A percentile compares a stretch with the other conserved stretches of the same genome.
These are phyloP conservation scores for Auricularia auricula-judae DNA, from an alignment of 768 basidiomycete genomes.

Conservation along the genomic window DNA sequence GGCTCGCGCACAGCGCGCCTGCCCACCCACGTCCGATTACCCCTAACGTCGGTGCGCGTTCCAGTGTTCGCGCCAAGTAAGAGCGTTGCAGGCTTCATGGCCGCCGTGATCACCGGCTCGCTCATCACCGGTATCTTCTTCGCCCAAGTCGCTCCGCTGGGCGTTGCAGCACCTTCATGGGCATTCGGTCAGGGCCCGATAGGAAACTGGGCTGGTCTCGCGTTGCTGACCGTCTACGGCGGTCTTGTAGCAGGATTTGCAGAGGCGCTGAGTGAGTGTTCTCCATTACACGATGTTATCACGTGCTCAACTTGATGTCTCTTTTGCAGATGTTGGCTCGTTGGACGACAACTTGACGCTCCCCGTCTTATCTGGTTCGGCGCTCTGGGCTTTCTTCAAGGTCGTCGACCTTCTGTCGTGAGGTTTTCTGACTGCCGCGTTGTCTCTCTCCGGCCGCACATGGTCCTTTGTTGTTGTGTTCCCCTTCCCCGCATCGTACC, in stretches of 20 bases:
- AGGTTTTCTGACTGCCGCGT: background rate
- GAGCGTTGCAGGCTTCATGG: constrained; percentile 74
- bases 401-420: background rate
- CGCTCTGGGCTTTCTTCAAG: constrained; percentile 39
- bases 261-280: constrained; percentile 73
- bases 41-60: constrained; percentile 15
- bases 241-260: constrained; percentile 75
- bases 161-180: constrained; percentile 20
- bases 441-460: background rate
- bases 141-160: constrained; percentile 45
- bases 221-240: constrained; percentile 46
- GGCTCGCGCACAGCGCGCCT: constrained; percentile 58
- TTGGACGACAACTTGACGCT: constrained; percentile 86
- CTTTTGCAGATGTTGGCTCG: constrained; percentile 57
- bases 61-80: constrained; percentile 59
- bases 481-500: background rate
- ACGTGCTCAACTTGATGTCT: too few species aligned
- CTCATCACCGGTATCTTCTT: constrained; percentile 61
- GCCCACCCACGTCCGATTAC: constrained; percentile 29
- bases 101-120: constrained; percentile 64
- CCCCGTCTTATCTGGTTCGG: constrained; percentile 76
- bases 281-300: background rate
- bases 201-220: constrained; percentile 41
- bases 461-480: background rate
- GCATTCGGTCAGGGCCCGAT: constrained; percentile 16